These are phyloP conservation scores for Russula olivacea DNA, from an alignment of 768 basidiomycete species.

Conservation along the genomic window DNA sequence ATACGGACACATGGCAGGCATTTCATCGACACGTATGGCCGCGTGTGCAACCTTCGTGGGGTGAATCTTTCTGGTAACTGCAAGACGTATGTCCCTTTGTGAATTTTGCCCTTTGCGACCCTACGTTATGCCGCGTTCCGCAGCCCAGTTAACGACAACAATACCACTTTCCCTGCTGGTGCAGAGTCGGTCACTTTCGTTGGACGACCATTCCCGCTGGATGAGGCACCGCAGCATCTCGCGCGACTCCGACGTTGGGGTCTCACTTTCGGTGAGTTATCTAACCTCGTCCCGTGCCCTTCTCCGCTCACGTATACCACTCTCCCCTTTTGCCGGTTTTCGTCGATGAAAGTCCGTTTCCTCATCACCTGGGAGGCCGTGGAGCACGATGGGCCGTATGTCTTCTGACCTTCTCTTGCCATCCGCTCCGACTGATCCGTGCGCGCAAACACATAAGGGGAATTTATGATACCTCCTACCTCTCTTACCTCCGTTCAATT, in stretches of 20 bases:
- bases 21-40: constrained; percentile 73
- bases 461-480: constrained; percentile 76
- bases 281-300: background rate
- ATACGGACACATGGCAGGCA: constrained; percentile 65
- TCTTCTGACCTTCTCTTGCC: constrained; percentile 24
- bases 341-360: constrained; percentile 62
- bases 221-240: constrained; percentile 83
- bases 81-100: constrained; percentile 58
- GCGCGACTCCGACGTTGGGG: constrained; percentile 81
- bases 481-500: constrained; percentile 68
- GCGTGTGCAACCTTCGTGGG: constrained; percentile 76
- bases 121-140: background rate
- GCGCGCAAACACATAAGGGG: constrained; percentile 44
- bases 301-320: background rate
- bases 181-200: constrained; percentile 74
- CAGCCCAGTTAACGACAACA: constrained; percentile 66
- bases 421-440: background rate
- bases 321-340: background rate
- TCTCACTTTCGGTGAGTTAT: constrained; percentile 68
- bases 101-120: background rate
- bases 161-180: constrained; percentile 60
- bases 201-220: constrained; percentile 84
- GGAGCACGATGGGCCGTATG: constrained; percentile 89
- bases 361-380: constrained; percentile 97
- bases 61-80: constrained; percentile 79